Percentiles rank a stretch among this genome's conserved stretches.
phyloP scores from a whole-genome alignment of 352 stramenopile genomes.

The Globisporangium abappressorium region DNA sequence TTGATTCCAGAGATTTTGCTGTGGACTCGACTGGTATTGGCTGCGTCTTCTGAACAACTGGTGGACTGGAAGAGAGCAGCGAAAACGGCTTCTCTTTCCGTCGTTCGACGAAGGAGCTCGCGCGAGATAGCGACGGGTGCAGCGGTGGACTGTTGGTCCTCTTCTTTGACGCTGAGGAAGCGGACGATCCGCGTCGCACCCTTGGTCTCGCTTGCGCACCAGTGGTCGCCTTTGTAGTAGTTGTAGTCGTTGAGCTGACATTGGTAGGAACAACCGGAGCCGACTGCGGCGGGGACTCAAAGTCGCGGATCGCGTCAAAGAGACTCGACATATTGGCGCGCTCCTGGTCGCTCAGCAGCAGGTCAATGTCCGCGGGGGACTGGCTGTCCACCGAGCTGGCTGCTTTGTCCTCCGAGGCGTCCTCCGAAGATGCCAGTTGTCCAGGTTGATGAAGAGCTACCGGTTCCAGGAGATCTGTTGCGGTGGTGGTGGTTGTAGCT shows the following conservation, averaged over 20 bases:
- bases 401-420: slow-evolving; percentile 1
- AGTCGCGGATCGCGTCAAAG: slow-evolving; percentile 72
- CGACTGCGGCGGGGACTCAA: slow-evolving; percentile 39
- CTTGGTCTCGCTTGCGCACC: neutral
- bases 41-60: neutral
- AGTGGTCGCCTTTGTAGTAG: slow-evolving; percentile 18
- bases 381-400: neutral
- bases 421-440: neutral
- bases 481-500: neutral
- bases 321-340: slow-evolving; percentile 53
- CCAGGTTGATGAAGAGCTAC: neutral
- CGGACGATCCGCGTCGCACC: slow-evolving; percentile 5
- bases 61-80: slow-evolving; percentile 4
- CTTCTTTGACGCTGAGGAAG: slow-evolving; percentile 20
- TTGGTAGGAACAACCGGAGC: slow-evolving; percentile 7
- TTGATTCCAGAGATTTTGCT: neutral
- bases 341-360: slow-evolving; percentile 68
- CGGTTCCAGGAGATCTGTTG: neutral
- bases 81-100: slow-evolving; percentile 22
- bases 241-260: slow-evolving; percentile 3
- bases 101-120: neutral
- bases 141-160: slow-evolving; percentile 22
- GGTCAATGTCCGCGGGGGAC: slow-evolving; percentile 31
- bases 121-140: slow-evolving; percentile 14
- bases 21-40: neutral